Base-by-base conservation (phyloP, 1,139 yeast species). In the Kodamaea suecica region DNA sequence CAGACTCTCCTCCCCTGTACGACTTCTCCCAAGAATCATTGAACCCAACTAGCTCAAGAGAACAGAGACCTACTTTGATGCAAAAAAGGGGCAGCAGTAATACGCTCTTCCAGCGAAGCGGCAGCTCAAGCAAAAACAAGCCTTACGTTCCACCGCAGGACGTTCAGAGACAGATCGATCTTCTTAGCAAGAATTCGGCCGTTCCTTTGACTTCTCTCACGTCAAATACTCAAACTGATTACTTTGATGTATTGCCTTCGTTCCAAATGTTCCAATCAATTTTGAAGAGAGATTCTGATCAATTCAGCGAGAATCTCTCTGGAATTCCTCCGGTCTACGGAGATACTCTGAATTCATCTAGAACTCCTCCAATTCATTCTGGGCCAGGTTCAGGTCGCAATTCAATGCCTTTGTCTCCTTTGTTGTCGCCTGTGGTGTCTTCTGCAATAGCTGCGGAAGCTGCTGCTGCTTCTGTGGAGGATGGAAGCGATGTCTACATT, bases 211-310 rank as follows among this genome's bases (percentile, higher is more conserved):
- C 59, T 1, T 43, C 64, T 4, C 43, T 52, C 3, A 39, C 57
- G 1, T 56, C 70, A 2, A 49, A 58, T 25, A 50, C 68, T 2
- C 69, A 63, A 27, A 68, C 73, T 0, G 73, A 68, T 39, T 69
- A 67, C 45, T 70, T 69, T 44, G 83, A 78, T 47, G 69, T 78
- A 3, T 53, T 78, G 30, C 84, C 84, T 1, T 76, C 83, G 2
- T 79, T 78, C 49, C 82, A 77, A 45, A 76, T 78, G 80, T 77
- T 73, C 45, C 78, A 73, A 44, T 66, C 76, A 17, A 65, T 78
- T 38, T 61, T 78, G 40, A 72, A 71, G 39, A 49, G 81, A 37
- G 71, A 69, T 41, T 71, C 66, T 38, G 48, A 49, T 25, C 75
- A 70, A 44, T 70, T 70, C 39, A 54, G 50, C 35, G 76, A 70